Evolutionary conservation across 169 alveolate species (phyloP).

Genomic region (Perkinsus chesapeaki): DNA sequence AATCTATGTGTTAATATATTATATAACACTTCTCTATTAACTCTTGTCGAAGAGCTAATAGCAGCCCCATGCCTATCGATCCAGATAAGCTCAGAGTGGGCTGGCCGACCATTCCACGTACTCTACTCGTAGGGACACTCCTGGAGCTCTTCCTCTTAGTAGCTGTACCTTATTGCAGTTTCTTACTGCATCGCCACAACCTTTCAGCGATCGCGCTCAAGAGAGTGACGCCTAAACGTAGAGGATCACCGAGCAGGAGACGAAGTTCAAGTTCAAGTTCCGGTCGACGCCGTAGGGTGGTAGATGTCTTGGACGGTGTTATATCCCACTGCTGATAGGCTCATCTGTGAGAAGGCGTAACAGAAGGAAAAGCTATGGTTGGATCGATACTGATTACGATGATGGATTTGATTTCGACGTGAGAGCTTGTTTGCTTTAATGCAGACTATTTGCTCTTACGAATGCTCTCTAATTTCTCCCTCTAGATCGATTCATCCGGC

Average conservation of each 20-base stretch:
- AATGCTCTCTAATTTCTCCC: too few relatives aligned
- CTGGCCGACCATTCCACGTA: not conserved
- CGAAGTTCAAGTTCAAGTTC: too few relatives aligned
- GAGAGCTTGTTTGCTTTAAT: too few relatives aligned
- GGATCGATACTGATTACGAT: not conserved
- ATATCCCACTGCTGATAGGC: not conserved
- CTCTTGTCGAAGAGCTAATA: not conserved
- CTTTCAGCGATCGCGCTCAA: not conserved
- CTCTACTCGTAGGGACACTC: not conserved
- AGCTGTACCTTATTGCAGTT: not conserved
- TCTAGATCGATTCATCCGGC: not conserved
- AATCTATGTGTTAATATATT: not conserved
- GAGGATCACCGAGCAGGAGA: too few relatives aligned
- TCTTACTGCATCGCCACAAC: not conserved
- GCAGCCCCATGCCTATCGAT: not conserved
- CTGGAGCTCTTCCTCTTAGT: not conserved
- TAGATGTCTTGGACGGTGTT: too few relatives aligned
- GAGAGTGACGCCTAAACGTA: not conserved
- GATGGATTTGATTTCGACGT: not conserved
- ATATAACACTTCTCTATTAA: not conserved
- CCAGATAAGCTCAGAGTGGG: not conserved
- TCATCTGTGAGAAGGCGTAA: not conserved
- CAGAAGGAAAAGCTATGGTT: not conserved
- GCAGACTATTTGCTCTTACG: too few relatives aligned
- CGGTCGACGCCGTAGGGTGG: too few relatives aligned